Conservation (phyloP, 1,139 yeast genomes). For the Blastobotrys elegans region DNA sequence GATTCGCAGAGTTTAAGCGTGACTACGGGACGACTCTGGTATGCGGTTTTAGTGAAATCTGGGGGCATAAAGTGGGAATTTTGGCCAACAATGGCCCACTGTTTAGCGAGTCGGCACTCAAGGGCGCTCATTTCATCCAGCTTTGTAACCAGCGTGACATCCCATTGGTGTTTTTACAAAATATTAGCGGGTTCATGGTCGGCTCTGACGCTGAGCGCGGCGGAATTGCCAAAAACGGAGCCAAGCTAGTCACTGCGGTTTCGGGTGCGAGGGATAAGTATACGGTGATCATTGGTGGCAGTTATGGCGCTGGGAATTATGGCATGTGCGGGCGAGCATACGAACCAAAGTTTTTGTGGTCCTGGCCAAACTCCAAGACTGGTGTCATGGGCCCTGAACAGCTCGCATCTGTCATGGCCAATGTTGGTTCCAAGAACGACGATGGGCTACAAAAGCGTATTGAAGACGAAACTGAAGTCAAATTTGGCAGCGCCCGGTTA, state of each 20-base stretch:
- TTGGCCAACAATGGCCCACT: conserved; percentile 36
- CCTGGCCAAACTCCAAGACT: conserved; percentile 36
- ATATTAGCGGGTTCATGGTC: conserved; percentile 37
- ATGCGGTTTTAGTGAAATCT: conserved; percentile 32
- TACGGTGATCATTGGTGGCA: conserved; percentile 35
- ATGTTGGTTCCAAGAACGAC: conserved; percentile 29
- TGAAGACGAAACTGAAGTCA: conserved; percentile 31
- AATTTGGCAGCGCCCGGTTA: conserved; percentile 32
- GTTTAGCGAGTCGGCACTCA: conserved; percentile 33
- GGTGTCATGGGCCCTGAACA: conserved; percentile 38
- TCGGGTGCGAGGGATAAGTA: conserved; percentile 35
- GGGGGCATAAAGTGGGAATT: conserved; percentile 35
- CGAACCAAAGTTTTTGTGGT: conserved; percentile 34
- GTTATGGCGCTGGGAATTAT: conserved; percentile 37
- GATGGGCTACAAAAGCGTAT: conserved; percentile 29
- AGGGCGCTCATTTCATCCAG: conserved; percentile 36
- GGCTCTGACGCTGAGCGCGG: conserved; percentile 36
- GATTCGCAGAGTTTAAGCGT: conserved; percentile 33
- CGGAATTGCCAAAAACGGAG: conserved; percentile 37
- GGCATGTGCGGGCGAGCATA: conserved; percentile 38
- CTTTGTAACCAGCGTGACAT: conserved; percentile 35
- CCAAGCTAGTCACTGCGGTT: conserved; percentile 35
- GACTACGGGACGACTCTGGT: conserved; percentile 34
- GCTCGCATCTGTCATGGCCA: conserved; percentile 33
- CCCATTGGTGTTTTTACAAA: conserved; percentile 34